Conservation (phyloP, 805 yeast genomes). For the Yarrowia sp. region DNA sequence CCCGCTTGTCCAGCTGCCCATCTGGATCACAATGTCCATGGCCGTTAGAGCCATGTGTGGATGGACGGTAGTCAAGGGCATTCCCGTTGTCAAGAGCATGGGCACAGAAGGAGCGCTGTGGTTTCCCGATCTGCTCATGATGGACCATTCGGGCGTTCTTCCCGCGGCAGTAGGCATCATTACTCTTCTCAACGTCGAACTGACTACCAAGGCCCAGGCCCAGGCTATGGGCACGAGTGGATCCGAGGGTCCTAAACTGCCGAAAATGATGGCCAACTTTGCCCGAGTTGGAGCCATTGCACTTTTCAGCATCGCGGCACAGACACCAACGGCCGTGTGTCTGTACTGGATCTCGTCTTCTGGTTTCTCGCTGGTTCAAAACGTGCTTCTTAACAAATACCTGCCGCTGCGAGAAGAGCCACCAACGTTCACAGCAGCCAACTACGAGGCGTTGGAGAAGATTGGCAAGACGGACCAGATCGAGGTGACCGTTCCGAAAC, state of each 20-base stretch:
- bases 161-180: conserved; percentile 71
- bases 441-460: conserved; percentile 13
- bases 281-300: conserved; percentile 74
- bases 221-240: conserved; percentile 33
- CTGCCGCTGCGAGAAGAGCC: conserved; percentile 51
- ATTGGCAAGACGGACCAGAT: not conserved
- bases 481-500: not conserved
- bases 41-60: conserved; percentile 76
- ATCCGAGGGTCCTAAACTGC: conserved; percentile 35
- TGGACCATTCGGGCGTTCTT: conserved; percentile 59
- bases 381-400: conserved; percentile 60
- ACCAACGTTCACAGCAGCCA: not conserved
- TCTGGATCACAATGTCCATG: conserved; percentile 77
- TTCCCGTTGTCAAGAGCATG: conserved; percentile 37
- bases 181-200: conserved; percentile 75
- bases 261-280: conserved; percentile 51
- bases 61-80: conserved; percentile 34
- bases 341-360: conserved; percentile 92
- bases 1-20: conserved; percentile 80
- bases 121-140: conserved; percentile 55
- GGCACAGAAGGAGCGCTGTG: conserved; percentile 56
- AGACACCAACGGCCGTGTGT: conserved; percentile 78
- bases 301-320: conserved; percentile 78
- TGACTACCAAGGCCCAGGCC: conserved; percentile 56
- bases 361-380: conserved; percentile 69